Evolutionary conservation across 768 basidiomycete species (phyloP).

Genomic region (Pisolithus microcarpus): DNA sequence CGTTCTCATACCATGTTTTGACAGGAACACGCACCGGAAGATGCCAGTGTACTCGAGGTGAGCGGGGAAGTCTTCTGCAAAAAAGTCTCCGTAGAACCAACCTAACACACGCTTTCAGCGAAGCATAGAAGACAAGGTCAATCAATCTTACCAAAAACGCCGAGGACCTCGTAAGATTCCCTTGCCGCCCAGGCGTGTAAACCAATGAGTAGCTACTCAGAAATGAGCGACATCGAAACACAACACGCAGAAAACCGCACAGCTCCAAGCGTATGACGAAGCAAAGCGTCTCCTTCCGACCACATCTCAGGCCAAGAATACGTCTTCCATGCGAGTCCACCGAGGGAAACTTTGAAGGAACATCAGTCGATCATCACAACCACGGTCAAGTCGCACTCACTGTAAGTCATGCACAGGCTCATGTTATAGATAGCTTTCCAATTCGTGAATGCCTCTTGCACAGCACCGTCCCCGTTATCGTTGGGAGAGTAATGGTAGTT

Average conservation of each 20-base stretch:
- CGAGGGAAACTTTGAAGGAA: conserved; percentile 60
- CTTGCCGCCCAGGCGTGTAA: conserved; percentile 88
- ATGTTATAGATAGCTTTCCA: conserved; percentile 93
- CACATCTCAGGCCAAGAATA: conserved; percentile 78
- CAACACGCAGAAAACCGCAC: conserved; percentile 40
- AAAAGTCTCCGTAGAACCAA: conserved; percentile 99
- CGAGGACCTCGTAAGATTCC: conserved; percentile 89
- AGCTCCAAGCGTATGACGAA: conserved; percentile 82
- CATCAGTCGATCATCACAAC: neutral
- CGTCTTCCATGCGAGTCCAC: conserved; percentile 83
- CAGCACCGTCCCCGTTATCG: conserved; percentile 65
- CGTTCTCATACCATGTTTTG: neutral
- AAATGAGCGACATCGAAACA: conserved; percentile 2
- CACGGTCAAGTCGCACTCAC: conserved; percentile 34
- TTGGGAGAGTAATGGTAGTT: conserved; percentile 82
- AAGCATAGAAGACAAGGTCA: neutral
- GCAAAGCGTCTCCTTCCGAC: conserved; percentile 79
- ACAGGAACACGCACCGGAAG: conserved; percentile 56
- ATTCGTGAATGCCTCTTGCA: conserved; percentile 90
- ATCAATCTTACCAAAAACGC: conserved; percentile 67
- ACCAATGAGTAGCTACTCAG: conserved; percentile 62
- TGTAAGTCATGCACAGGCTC: conserved; percentile 92
- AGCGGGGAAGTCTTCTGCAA: conserved; percentile 88
- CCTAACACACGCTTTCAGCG: conserved; percentile 37
- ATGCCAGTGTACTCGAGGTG: conserved; percentile 95